Conservation (phyloP, 2,329 filamentous ascomycete species). For the Cladosporium sp. region DNA sequence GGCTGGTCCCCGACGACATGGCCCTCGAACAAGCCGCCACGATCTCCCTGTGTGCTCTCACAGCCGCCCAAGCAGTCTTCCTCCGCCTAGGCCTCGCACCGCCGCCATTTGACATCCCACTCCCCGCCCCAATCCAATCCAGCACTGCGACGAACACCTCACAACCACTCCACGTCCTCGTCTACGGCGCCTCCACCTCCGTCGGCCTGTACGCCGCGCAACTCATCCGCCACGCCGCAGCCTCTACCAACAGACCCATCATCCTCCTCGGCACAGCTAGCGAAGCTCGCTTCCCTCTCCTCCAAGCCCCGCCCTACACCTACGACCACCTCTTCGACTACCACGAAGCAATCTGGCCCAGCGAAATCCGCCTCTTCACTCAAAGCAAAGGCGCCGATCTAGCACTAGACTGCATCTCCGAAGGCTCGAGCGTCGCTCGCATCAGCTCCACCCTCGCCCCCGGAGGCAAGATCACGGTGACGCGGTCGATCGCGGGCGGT, state of each 20-base stretch:
- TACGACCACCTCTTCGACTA: conserved; percentile 15
- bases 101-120: conserved; percentile 40
- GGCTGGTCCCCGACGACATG: conserved; percentile 40
- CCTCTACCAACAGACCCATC: conserved; percentile 19
- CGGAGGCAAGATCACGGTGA: background rate
- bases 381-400: background rate
- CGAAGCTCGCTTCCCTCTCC: background rate
- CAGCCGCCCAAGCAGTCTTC: conserved; percentile 48
- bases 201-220: conserved; percentile 40
- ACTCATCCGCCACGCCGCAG: conserved; percentile 30
- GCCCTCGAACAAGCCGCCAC: conserved; percentile 43
- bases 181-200: conserved; percentile 41
- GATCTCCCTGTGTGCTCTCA: conserved; percentile 47
- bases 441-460: background rate
- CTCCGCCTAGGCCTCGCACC: conserved; percentile 40
- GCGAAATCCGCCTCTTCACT: background rate
- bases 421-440: background rate
- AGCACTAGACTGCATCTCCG: conserved; percentile 13
- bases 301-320: background rate
- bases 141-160: background rate
- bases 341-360: background rate
- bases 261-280: conserved; percentile 5
- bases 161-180: conserved; percentile 31
- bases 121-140: background rate
- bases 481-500: background rate